Evolutionary conservation across 768 basidiomycete genomes (phyloP), one percentile per base, ranked within the genome.

Genomic region (Tricholoma saponaceum): DNA sequence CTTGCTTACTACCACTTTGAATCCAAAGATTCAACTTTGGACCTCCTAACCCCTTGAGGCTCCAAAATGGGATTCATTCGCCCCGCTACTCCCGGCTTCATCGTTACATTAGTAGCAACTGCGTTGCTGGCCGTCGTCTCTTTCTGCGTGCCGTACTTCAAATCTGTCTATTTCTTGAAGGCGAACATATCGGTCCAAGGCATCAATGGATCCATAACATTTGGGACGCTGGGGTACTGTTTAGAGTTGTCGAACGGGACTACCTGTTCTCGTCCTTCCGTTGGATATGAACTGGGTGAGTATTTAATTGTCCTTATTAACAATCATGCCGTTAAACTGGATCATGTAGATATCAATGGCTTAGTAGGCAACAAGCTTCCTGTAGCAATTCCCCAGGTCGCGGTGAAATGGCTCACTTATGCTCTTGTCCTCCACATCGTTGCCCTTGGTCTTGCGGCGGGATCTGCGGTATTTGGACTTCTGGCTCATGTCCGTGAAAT

Each of bases 391-490:
- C 93, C 95, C 1, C 76, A 84, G 56, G 83, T 92, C 5, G 81
- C 86, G 51, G 89, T 95, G 59, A 96, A 97, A 76, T 98, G 95
- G 92, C 76, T 98, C 67, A 98, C 97, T 9, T 96, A 96, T 66
- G 87, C 86, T 22, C 85, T 99, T 62, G 85, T 98, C 61, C 81
- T 98, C 14, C 95, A 98, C 69, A 85, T 97, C 58, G 85, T 94
- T 57, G 96, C 92, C 14, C 84, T 98, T 56, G 82, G 71, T 12
- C 79, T 89, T 33, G 83, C 92, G 8, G 87, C 81, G 13, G 76
- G 83, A 25, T 83, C 92, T 2, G 79, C 90, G 26, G 53, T 95
- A 33, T 90, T 96, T 61, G 95, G 94, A 39, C 80, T 95, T 16
- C 81, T 97, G 33, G 92, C 94, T 0, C 93, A 96, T 67, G 79